A percentile compares a stretch with the other conserved stretches of the same genome.
phyloP scores from a whole-genome alignment of 768 basidiomycete genomes.

The Phylloporus sp. region DNA sequence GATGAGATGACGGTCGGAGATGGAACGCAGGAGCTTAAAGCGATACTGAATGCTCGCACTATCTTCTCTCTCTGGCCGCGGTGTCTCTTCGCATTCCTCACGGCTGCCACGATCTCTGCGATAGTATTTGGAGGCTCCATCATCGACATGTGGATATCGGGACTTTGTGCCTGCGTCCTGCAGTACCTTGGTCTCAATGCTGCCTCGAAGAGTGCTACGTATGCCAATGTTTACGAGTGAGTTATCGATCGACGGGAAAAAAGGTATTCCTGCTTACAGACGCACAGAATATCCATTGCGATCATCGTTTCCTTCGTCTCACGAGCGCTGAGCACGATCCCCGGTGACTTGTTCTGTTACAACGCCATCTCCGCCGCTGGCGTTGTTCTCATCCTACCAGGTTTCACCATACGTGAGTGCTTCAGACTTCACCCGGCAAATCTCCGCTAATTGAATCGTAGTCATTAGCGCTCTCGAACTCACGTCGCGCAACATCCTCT shows the following conservation, averaged over 20 bases:
- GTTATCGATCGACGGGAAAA: constrained; percentile 27
- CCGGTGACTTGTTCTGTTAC: constrained; percentile 78
- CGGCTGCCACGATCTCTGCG: constrained; percentile 76
- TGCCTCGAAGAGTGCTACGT: constrained; percentile 81
- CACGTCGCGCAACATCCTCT: constrained; percentile 75
- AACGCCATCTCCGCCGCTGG: constrained; percentile 86
- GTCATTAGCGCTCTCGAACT: constrained; percentile 77
- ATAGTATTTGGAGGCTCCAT: constrained; percentile 77
- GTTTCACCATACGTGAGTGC: constrained; percentile 71
- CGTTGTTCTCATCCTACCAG: constrained; percentile 86
- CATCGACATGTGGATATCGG: constrained; percentile 80
- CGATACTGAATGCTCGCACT: constrained; percentile 57
- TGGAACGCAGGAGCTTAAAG: constrained; percentile 63
- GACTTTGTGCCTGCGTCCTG: constrained; percentile 59
- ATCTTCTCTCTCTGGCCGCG: constrained; percentile 64
- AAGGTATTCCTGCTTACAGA: neutral
- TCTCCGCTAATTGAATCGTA: constrained; percentile 22
- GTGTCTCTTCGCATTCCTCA: constrained; percentile 71
- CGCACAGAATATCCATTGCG: constrained; percentile 68
- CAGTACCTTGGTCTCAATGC: constrained; percentile 79
- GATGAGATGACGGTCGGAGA: constrained; percentile 71
- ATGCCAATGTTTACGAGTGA: constrained; percentile 95
- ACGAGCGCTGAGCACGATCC: constrained; percentile 70
- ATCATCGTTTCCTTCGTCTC: constrained; percentile 83
- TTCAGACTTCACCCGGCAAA: constrained; percentile 1